Evolutionary conservation across 495 filamentous ascomycete species (phyloP), one percentile per base, ranked within the genome.

Genomic region (Barbatosphaeria neglecta): DNA sequence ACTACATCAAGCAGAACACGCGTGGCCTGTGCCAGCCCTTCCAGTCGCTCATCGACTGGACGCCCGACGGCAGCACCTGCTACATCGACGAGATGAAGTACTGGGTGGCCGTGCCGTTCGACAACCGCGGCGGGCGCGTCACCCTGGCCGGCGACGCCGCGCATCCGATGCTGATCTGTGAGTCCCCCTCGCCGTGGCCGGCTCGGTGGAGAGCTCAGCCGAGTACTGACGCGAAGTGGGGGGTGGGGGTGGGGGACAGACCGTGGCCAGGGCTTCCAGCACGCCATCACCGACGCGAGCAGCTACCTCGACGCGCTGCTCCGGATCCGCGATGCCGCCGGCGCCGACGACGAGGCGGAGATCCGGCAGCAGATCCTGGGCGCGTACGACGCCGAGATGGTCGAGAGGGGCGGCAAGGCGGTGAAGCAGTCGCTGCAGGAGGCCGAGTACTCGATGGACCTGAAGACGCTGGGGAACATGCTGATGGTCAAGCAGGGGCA

Each of bases 61-160:
- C 74, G 3, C 63, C 67, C 1, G 70, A 73, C 9, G 67, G 63
- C 37, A 69, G 41, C 20, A 31, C 35, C 0, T 51, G 45, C 10
- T 50, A 45, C 35, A 44, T 48, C n/a, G 57, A 68, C 6, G 43
- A 56, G 20, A 56, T 77, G n/a, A 54, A 56, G n/a, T 58, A 55
- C 20, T 66, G 58, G 50, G 41, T 58, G 15, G 57, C 63, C 0
- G 60, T 59, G 22, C 52, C 49, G 2, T 80, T 69, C 67, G 64
- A 79, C 52, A 79, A 66, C 35, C 57, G 50, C 2, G 60, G 52
- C 2, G 77, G 77, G 1, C 54, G 65, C 11, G 61, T 77, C 0
- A 77, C 74, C 15, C 47, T 80, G 31, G 73, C 66, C 0, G 76
- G 77, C 1, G 78, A 82, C 56, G 76, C 77, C 2, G 74, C 73